These are phyloP conservation scores for Talaromyces sp. DNA, from an alignment of 2,329 filamentous ascomycete genomes.

Conservation along the genomic window DNA sequence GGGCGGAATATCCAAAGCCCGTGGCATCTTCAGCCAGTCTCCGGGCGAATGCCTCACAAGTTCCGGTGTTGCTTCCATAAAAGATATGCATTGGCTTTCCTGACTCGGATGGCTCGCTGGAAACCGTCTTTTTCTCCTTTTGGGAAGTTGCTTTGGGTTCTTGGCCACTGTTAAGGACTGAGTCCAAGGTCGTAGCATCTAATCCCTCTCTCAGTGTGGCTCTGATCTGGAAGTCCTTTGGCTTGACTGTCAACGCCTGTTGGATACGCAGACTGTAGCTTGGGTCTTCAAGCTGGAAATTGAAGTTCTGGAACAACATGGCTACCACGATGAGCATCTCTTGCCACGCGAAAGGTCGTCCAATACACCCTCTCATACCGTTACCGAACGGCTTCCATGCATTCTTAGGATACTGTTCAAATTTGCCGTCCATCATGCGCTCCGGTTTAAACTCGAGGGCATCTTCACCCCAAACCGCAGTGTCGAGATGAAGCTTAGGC, in stretches of 20 bases:
- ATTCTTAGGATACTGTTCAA: constrained; percentile 58
- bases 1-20: constrained; percentile 54
- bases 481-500: constrained; percentile 55
- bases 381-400: constrained; percentile 72
- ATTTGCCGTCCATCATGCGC: constrained; percentile 65
- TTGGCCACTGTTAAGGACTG: constrained; percentile 22
- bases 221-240: constrained; percentile 57
- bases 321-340: constrained; percentile 60
- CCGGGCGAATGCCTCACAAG: constrained; percentile 1
- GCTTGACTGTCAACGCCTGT: constrained; percentile 36
- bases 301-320: constrained; percentile 65
- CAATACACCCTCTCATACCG: constrained; percentile 65
- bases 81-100: constrained; percentile 54
- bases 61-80: constrained; percentile 2
- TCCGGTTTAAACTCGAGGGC: constrained; percentile 64
- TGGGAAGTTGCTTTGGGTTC: constrained; percentile 8
- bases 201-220: constrained; percentile 50
- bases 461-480: constrained; percentile 59
- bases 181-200: constrained; percentile 39
- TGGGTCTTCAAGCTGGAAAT: constrained; percentile 59
- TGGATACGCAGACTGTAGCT: constrained; percentile 35
- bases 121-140: constrained; percentile 15
- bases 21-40: constrained; percentile 33
- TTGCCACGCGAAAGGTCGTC: constrained; percentile 69
- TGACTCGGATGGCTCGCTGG: constrained; percentile 9